These are phyloP conservation scores for Croton laevigatus DNA, from an alignment of 441 rosid genomes.

Conservation along the genomic window DNA sequence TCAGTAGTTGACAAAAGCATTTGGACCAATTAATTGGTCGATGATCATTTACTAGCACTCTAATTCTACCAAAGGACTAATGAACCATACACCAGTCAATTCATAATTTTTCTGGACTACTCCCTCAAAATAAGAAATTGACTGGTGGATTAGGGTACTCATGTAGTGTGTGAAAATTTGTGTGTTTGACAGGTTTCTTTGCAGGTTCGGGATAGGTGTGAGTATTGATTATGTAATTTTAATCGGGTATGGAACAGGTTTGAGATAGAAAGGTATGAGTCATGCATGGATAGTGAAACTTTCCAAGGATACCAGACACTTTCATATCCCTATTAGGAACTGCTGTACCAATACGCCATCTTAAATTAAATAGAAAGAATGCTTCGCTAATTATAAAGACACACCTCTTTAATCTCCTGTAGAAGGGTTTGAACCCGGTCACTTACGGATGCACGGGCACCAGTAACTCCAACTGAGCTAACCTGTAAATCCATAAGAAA, in stretches of 20 bases:
- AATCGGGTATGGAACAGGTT: too few relatives aligned
- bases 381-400: constrained; percentile 10
- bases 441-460: constrained; percentile 74
- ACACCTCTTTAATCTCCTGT: constrained; percentile 65
- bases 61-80: background rate
- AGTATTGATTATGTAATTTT: too few relatives aligned
- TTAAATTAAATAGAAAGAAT: background rate
- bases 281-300: too few relatives aligned
- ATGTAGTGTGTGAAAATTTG: too few relatives aligned
- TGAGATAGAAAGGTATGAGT: too few relatives aligned
- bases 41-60: background rate
- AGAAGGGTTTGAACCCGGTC: constrained; percentile 60
- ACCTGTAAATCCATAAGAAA: constrained; percentile 48
- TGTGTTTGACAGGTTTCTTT: too few relatives aligned
- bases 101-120: too few relatives aligned
- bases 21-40: background rate
- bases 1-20: background rate
- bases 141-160: too few relatives aligned
- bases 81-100: background rate
- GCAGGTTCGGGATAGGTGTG: too few relatives aligned
- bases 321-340: background rate
- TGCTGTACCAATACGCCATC: background rate
- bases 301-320: too few relatives aligned
- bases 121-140: too few relatives aligned
- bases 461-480: constrained; percentile 88